Base-by-base conservation (phyloP, 495 filamentous ascomycete genomes). In the Daldinia grandis region DNA sequence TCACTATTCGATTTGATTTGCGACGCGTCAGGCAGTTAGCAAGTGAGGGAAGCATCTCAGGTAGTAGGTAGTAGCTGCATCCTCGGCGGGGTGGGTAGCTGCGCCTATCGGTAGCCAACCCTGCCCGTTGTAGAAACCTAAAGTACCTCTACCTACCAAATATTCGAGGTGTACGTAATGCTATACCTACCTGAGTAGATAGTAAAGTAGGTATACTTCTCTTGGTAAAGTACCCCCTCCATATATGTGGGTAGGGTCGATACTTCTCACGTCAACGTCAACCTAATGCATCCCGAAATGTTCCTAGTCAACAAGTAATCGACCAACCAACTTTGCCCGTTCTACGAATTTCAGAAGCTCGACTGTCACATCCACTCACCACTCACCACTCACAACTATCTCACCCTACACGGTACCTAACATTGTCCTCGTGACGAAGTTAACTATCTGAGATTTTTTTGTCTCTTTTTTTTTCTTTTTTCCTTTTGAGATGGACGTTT, bases 341-440 rank as follows among this genome's bases (percentile, higher is more conserved):
- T 68, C 47, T 35, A 42, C 25, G 30, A 68, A 69, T 68, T 73
- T 73, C 70, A 69, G 65, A 73, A 69, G 70, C 70, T 73, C 64
- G 60, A 73, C 63, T 67, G 66, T 69, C 58, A 54, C 66, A 73
- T 68, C 66, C 62, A 69, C 62, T 57, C 51, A 47, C 66, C 62
- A 69, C 62, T 57, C 51, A 47, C 66, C 62, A 69, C 66, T 58
- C 53, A 50, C 62, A 62, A 69, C 69, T 60, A 68, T 61, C 69
- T 72, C 47, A 72, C 64, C 58, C 19, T 64, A 64, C 64, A 54
- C 30, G 59, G 64, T 47, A 66, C 61, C 56, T 69, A 64, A 61
- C 60, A 44, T 57, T 73, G 70, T 73, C 70, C 70, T 73, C 65
- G 70, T 73, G 70, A 73, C 65, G 57, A 62, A 56, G 56, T 64